Evolutionary conservation across 768 basidiomycete species (phyloP), one percentile per base, ranked within the genome.

Genomic region (Filobasidium floriforme): DNA sequence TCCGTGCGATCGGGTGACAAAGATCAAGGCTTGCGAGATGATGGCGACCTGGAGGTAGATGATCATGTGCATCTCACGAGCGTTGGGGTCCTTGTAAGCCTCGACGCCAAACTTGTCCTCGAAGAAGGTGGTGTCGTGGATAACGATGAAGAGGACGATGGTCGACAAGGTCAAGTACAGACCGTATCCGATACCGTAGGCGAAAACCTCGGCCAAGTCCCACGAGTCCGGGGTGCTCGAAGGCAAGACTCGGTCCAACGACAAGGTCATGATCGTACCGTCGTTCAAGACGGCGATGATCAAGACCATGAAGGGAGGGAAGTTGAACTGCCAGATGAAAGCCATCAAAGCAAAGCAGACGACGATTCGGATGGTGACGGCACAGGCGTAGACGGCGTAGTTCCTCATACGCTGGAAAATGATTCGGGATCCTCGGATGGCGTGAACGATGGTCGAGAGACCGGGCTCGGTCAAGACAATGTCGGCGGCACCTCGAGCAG

Each of bases 321-420:
- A 98, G 80, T 96, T 89, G 81, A 94, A 92, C 83, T 88, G 86
- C 87, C 92, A 98, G 41, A 87, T 88, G 79, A 97, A 97, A 52
- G 90, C 89, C 77, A 98, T 83, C 82, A 96, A 87, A 68, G 92
- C 87, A 81, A 98, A 97, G 81, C 90, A 94, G 72, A 96, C 89
- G 71, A 97, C 93, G 79, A 97, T 94, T 88, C 93, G 93, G 54
- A 68, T 66, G 61, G 70, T 62, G 67, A 78, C 77, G 68, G 77
- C 77, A 68, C 77, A 79, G 57, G 77, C 77, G 75, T 76, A 76
- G 82, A 98, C 96, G 61, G 94, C 89, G 81, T 98, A 97, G 85
- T 98, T 98, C 74, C 94, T 83, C 94, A 98, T 97, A 82, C 94
- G 89, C 78, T 98, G 94, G 89, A 98, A 98, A 81, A 98, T 98